A percentile compares a stretch with the other conserved stretches of the same genome.
Conservation (phyloP, 805 yeast species). For the Lipomyces spencermartinsiae region DNA sequence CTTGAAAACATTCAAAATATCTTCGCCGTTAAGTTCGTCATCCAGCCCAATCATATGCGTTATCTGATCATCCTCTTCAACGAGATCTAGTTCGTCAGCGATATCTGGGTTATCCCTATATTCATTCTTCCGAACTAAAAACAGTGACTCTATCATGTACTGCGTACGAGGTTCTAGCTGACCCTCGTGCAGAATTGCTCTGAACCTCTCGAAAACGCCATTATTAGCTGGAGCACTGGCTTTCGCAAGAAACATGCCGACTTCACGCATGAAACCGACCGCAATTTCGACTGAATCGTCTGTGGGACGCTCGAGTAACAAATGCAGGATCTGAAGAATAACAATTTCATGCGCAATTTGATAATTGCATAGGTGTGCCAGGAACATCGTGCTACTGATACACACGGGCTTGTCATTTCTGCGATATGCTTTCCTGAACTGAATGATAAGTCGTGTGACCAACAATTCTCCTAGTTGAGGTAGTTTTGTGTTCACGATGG, state of each 20-base stretch:
- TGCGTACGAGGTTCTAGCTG: conserved; percentile 53
- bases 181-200: conserved; percentile 66
- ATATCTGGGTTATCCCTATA: conserved; percentile 52
- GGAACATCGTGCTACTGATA: conserved; percentile 53
- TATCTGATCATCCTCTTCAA: conserved; percentile 66
- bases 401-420: conserved; percentile 55
- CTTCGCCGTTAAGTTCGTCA: conserved; percentile 56
- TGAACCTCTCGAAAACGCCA: conserved; percentile 63
- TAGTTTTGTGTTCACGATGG: conserved; percentile 67
- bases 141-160: conserved; percentile 57
- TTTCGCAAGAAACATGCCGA: conserved; percentile 59
- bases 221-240: conserved; percentile 55
- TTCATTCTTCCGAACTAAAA: conserved; percentile 56
- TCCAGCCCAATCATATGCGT: conserved; percentile 64
- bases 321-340: conserved; percentile 58
- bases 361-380: conserved; percentile 69
- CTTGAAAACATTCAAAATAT: conserved; percentile 57
- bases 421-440: conserved; percentile 62
- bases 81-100: conserved; percentile 58
- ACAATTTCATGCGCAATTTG: conserved; percentile 63
- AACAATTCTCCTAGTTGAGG: conserved; percentile 72
- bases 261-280: conserved; percentile 54
- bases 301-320: conserved; percentile 56
- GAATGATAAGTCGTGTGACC: conserved; percentile 58
- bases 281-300: conserved; percentile 64